phyloP scores from a whole-genome alignment of 257 asterid genomes.

The Scutellaria baicalensis region DNA sequence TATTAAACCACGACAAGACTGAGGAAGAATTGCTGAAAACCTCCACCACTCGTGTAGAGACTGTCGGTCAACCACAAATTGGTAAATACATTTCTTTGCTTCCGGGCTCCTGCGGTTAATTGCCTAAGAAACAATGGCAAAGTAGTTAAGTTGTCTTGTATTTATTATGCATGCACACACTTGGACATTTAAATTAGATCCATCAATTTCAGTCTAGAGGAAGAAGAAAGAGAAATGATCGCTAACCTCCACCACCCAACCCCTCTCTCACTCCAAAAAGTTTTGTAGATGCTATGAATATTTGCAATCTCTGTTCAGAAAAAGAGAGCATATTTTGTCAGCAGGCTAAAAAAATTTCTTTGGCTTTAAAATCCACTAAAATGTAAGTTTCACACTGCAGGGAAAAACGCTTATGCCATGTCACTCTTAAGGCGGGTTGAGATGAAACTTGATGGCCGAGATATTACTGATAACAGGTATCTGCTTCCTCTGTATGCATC shows the following conservation, averaged over 20 bases:
- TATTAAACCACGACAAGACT: conserved; percentile 39
- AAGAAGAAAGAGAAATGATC: background rate
- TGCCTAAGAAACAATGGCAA: background rate
- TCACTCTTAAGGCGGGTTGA: conserved; percentile 80
- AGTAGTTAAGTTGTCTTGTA: background rate
- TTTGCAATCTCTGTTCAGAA: background rate
- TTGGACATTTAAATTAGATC: background rate
- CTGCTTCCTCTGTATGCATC: conserved; percentile 50
- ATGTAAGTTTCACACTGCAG: conserved; percentile 31
- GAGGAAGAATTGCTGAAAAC: conserved; percentile 41
- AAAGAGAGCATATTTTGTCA: background rate
- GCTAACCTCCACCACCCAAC: background rate
- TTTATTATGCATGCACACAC: background rate
- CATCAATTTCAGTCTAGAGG: background rate
- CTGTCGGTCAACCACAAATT: conserved; percentile 34
- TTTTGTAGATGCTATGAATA: background rate
- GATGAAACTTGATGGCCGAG: conserved; percentile 93
- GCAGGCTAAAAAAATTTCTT: background rate
- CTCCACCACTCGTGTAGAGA: conserved; percentile 29
- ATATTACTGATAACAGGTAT: conserved; percentile 73
- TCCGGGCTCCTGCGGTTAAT: background rate
- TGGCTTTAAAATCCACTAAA: conserved; percentile 4
- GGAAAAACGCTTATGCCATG: conserved; percentile 84
- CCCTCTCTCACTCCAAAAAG: background rate
- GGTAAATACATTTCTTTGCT: conserved; percentile 34